A percentile compares a stretch with the other conserved stretches of the same genome.
Evolutionary conservation across 352 stramenopile genomes (phyloP).

Genomic region (Globisporangium radiosum): DNA sequence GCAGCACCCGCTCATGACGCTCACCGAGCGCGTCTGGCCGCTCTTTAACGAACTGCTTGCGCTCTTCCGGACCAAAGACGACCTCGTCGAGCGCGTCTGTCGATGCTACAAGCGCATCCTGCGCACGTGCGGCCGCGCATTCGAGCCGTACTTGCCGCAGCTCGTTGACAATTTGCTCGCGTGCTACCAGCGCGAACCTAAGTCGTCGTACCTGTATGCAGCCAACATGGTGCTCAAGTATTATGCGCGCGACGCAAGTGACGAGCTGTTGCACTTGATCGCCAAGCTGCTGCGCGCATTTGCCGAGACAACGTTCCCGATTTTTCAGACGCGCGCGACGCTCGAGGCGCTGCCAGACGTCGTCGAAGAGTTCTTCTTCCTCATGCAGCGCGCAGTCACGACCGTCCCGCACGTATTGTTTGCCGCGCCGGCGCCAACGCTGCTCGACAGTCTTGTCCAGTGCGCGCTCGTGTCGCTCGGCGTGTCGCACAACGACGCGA

Average conservation of each 20-base stretch:
- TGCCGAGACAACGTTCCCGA: constrained; percentile 70
- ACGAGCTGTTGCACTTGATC: constrained; percentile 40
- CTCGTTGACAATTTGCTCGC: constrained; percentile 72
- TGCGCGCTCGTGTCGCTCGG: constrained; percentile 84
- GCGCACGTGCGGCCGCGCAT: constrained; percentile 47
- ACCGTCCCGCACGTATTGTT: constrained; percentile 77
- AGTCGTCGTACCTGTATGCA: constrained; percentile 82
- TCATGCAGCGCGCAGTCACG: constrained; percentile 88
- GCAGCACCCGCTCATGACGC: constrained; percentile 46
- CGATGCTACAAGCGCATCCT: constrained; percentile 87
- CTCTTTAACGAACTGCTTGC: constrained; percentile 72
- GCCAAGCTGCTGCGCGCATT: constrained; percentile 56
- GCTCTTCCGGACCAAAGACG: constrained; percentile 68
- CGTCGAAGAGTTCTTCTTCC: constrained; percentile 95
- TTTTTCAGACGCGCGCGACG: constrained; percentile 58
- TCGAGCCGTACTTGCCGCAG: constrained; percentile 62
- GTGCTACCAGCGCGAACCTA: constrained; percentile 73
- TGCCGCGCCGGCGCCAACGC: constrained; percentile 17
- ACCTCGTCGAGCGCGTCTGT: constrained; percentile 79
- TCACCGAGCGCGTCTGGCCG: constrained; percentile 77
- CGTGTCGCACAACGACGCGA: constrained; percentile 92
- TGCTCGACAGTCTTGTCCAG: constrained; percentile 81
- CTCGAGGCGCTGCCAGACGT: constrained; percentile 88
- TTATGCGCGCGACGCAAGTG: constrained; percentile 26
- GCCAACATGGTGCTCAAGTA: constrained; percentile 83